These are phyloP conservation scores for Phoma sp. DNA, from an alignment of 2,329 filamentous ascomycete species.

Conservation along the genomic window DNA sequence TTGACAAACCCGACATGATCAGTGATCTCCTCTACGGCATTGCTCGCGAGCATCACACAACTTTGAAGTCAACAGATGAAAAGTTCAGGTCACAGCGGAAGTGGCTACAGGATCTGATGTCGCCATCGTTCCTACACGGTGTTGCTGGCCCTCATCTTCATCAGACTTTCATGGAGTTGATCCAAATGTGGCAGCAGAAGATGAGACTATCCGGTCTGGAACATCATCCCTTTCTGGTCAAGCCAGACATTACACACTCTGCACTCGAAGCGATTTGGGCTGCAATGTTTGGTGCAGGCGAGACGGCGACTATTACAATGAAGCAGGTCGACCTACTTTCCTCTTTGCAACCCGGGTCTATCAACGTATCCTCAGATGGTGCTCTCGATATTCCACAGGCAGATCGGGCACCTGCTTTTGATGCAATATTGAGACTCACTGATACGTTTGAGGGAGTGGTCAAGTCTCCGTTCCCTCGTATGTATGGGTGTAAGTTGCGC, in stretches of 20 bases:
- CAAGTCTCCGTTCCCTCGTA: constrained; percentile 12
- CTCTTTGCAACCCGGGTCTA: not conserved
- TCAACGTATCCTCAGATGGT: not conserved
- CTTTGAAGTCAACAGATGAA: constrained; percentile 36
- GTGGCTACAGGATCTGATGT: constrained; percentile 52
- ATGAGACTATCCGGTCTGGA: not conserved
- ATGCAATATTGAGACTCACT: constrained; percentile 15
- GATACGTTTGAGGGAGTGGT: constrained; percentile 9
- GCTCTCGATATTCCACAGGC: constrained; percentile 7
- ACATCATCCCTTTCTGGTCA: constrained; percentile 36
- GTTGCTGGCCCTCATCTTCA: constrained; percentile 49
- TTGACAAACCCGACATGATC: constrained; percentile 51
- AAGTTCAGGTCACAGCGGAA: constrained; percentile 44
- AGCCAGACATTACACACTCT: constrained; percentile 39
- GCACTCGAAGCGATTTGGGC: constrained; percentile 28
- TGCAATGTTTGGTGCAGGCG: constrained; percentile 17
- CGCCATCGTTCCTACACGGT: constrained; percentile 44
- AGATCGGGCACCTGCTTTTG: constrained; percentile 10
- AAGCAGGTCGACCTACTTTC: constrained; percentile 13
- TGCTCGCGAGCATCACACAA: constrained; percentile 45
- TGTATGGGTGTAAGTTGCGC: not conserved
- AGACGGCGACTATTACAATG: constrained; percentile 16
- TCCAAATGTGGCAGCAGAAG: constrained; percentile 49
- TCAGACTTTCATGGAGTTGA: constrained; percentile 35
- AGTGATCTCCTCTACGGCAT: constrained; percentile 45